Conservation (phyloP, 139 green algal species). For the Mesotaenium endlicherianum region DNA sequence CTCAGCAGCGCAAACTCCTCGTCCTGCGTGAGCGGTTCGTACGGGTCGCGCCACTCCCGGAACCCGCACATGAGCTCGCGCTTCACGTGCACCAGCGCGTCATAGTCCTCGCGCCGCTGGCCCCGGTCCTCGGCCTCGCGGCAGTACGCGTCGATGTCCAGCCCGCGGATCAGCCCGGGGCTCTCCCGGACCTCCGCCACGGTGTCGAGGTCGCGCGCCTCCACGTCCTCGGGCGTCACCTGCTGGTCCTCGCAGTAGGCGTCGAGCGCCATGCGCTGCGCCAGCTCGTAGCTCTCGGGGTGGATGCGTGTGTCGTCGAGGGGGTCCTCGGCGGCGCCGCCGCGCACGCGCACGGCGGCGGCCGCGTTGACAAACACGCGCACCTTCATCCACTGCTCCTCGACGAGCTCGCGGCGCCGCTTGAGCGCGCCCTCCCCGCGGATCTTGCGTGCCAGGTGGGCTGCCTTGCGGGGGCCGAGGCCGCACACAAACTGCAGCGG, state of each 20-base stretch:
- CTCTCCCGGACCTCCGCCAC: constrained; percentile 35
- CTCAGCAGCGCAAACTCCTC: constrained; percentile 46
- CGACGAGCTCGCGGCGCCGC: constrained; percentile 32
- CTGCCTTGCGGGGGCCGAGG: constrained; percentile 84
- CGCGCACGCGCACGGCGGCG: constrained; percentile 67
- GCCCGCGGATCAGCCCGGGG: constrained; percentile 10
- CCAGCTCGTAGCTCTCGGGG: constrained; percentile 58
- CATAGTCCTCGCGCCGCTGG: neutral
- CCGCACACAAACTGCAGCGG: constrained; percentile 80
- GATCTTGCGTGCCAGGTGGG: neutral
- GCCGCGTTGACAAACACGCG: constrained; percentile 66
- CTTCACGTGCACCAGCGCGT: constrained; percentile 29
- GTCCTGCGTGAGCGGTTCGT: constrained; percentile 14
- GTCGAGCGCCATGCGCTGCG: constrained; percentile 4
- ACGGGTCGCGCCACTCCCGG: constrained; percentile 28
- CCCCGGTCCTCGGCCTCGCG: neutral
- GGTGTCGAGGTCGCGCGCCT: constrained; percentile 23
- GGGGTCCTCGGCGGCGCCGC: constrained; percentile 59
- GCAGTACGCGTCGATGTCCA: constrained; percentile 29
- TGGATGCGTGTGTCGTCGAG: constrained; percentile 82
- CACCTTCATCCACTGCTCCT: neutral
- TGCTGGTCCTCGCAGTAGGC: constrained; percentile 19
- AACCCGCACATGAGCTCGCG: constrained; percentile 38
- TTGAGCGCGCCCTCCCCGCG: constrained; percentile 14
- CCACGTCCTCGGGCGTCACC: constrained; percentile 28